Conservation (phyloP, 2,329 filamentous ascomycete species). For the Clarireedia sp. region DNA sequence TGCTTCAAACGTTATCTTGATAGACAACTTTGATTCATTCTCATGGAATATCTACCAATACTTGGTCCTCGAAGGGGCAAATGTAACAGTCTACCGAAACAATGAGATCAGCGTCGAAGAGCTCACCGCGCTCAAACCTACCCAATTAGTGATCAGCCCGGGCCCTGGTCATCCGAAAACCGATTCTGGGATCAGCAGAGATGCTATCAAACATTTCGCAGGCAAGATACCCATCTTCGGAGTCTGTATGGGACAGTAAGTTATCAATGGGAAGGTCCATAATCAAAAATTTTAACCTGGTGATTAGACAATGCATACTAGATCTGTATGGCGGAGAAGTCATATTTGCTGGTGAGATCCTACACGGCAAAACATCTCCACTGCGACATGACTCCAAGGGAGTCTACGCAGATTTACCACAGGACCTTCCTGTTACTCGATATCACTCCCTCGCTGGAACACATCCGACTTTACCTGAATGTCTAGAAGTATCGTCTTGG, state of each 20-base stretch:
- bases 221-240: conserved; percentile 93
- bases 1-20: conserved; percentile 85
- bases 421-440: conserved; percentile 79
- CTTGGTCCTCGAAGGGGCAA: conserved; percentile 88
- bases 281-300: background rate
- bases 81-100: conserved; percentile 83
- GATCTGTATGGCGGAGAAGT: conserved; percentile 88
- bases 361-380: conserved; percentile 94
- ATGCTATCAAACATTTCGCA: conserved; percentile 82
- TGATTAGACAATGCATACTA: conserved; percentile 79
- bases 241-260: conserved; percentile 96
- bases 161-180: conserved; percentile 87
- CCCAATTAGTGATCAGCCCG: conserved; percentile 89
- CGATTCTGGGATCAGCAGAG: conserved; percentile 89
- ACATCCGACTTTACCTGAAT: conserved; percentile 74
- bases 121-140: conserved; percentile 74
- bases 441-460: conserved; percentile 96
- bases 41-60: conserved; percentile 99
- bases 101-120: conserved; percentile 84
- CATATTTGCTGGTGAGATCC: conserved; percentile 85
- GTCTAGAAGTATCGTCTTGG: conserved; percentile 86
- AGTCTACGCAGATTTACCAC: conserved; percentile 75
- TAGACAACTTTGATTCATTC: conserved; percentile 99
- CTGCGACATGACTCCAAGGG: conserved; percentile 84
- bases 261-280: conserved; percentile 23